phyloP scores from a whole-genome alignment of 148 eudicot species.

The Gaultheria prostrata region DNA sequence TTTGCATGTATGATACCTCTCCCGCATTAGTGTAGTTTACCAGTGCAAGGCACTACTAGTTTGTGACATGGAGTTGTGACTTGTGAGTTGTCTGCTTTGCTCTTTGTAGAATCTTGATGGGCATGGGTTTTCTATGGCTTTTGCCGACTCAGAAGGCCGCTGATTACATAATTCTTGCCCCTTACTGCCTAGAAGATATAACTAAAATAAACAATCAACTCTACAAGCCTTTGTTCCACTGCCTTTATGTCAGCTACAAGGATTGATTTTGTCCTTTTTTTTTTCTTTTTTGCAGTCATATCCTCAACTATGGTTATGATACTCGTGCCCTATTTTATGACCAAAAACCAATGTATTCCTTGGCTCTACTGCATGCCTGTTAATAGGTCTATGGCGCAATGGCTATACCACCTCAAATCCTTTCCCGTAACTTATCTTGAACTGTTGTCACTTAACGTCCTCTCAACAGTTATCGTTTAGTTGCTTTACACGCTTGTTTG shows the following conservation, averaged over 20 bases:
- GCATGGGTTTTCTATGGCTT: background rate
- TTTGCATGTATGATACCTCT: background rate
- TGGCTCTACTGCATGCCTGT: background rate
- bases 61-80: background rate
- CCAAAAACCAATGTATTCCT: background rate
- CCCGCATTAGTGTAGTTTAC: background rate
- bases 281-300: background rate
- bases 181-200: background rate
- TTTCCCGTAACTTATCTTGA: background rate
- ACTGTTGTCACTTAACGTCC: background rate
- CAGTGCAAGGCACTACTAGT: background rate
- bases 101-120: background rate
- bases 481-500: background rate
- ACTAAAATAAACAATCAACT: background rate
- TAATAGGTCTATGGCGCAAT: background rate
- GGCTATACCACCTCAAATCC: background rate
- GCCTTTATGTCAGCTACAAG: background rate
- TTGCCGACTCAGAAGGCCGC: background rate
- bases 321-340: background rate
- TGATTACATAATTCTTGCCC: background rate
- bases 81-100: background rate
- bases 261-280: background rate
- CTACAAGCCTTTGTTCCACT: background rate
- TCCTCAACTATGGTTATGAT: background rate
- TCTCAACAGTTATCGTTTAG: background rate